phyloP scores from a whole-genome alignment of 768 basidiomycete species.

The Boletus sp. region DNA sequence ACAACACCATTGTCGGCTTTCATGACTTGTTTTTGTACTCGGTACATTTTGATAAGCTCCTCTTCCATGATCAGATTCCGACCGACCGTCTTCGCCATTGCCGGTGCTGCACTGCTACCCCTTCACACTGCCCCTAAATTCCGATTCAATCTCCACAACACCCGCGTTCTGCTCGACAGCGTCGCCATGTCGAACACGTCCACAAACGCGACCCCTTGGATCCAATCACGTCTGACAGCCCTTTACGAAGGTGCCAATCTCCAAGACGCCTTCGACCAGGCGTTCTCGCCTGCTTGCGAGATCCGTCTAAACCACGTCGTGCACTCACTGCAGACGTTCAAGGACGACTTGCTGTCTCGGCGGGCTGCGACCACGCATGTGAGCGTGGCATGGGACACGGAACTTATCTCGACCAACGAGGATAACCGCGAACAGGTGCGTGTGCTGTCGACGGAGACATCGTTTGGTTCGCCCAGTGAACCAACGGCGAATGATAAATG shows the following conservation, averaged over 20 bases:
- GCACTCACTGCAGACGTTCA: slow-evolving; percentile 24
- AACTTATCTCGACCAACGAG: slow-evolving; percentile 31
- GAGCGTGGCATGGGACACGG: slow-evolving; percentile 33
- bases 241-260: slow-evolving; percentile 24
- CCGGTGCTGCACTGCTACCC: background rate
- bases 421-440: slow-evolving; percentile 21
- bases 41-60: background rate
- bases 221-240: slow-evolving; percentile 25
- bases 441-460: background rate
- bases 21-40: too few species aligned
- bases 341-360: slow-evolving; percentile 23
- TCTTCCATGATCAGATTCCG: background rate
- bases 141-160: background rate
- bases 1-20: too few species aligned
- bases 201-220: slow-evolving; percentile 25
- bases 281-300: slow-evolving; percentile 34
- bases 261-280: slow-evolving; percentile 22
- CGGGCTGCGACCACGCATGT: slow-evolving; percentile 17
- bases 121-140: background rate
- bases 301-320: slow-evolving; percentile 33
- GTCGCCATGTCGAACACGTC: background rate
- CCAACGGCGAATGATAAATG: too few species aligned
- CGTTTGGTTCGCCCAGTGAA: background rate
- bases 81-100: background rate
- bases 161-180: background rate